Evolutionary conservation across 1,139 yeast species (phyloP), one percentile per base, ranked within the genome.

Genomic region (Diutina pseudorugosa): DNA sequence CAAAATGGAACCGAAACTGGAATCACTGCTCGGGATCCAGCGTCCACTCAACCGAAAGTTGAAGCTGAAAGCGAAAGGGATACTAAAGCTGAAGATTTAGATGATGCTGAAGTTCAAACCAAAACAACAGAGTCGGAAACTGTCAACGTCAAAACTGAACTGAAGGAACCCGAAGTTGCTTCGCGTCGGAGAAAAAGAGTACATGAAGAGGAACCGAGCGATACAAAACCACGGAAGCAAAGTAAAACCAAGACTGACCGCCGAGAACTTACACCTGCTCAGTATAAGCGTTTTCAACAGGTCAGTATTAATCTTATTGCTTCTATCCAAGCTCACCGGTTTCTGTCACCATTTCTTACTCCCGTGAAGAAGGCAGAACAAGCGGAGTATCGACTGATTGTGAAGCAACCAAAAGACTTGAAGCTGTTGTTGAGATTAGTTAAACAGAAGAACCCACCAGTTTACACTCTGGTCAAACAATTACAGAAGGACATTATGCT

Each of bases 331-430:
- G 83, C 88, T 1, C 86, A 85, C 65, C 70, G 88, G 53, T 84
- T 79, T 58, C 86, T 94, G 0, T 83, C 91, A 0, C 84, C 88
- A 53, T 86, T 86, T 62, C 65, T 83, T 42, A 79, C 77, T 54
- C 88, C 94, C 0, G 94, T 86, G 12, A 78, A 75, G 59, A 76
- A 75, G 53, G 71, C 77, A 55, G 87, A 80, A 53, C 93, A 90
- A 1, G 88, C 87, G 2, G 79, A 82, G 53, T 87, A 86, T 60
- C 75, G 78, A 60, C 73, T 77, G 21, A 68, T 85, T 41, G 77
- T 87, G 18, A 72, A 78, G 58, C 72, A 76, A 47, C 94, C 95
- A 0, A 76, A 79, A 27, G 93, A 86, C 62, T 66, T 87, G 58
- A 83, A 85, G 59, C 77, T 80, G 4, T 79, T 87, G 50, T 71